Evolutionary conservation across 2,329 filamentous ascomycete genomes (phyloP).

Genomic region (Cladorrhinum sp.): DNA sequence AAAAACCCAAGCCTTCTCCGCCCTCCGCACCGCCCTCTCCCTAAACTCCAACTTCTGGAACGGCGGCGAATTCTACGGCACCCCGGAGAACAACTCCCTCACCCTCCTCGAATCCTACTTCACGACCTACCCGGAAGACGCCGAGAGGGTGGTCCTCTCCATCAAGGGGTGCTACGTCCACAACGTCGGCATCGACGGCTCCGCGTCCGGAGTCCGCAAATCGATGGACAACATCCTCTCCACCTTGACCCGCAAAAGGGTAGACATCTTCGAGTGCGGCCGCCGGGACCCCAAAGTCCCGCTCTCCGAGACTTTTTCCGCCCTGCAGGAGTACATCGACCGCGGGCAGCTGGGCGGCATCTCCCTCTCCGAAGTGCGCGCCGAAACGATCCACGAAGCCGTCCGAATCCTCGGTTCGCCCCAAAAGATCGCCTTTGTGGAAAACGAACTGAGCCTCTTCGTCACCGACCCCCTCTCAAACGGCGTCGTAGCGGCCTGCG

Average conservation of each 20-base stretch:
- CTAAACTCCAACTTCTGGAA: slow-evolving; percentile 37
- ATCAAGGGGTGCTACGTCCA: slow-evolving; percentile 44
- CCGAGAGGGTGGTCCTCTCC: slow-evolving; percentile 57
- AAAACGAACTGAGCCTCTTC: slow-evolving; percentile 53
- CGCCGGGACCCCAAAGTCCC: slow-evolving; percentile 52
- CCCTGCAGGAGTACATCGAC: slow-evolving; percentile 49
- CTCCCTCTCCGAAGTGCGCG: slow-evolving; percentile 50
- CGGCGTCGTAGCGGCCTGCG: slow-evolving; percentile 47
- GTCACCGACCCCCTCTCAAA: slow-evolving; percentile 47
- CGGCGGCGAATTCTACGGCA: slow-evolving; percentile 61
- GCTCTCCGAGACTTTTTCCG: slow-evolving; percentile 42
- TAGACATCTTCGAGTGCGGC: slow-evolving; percentile 60
- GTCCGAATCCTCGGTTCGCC: slow-evolving; percentile 34
- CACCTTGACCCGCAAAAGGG: slow-evolving; percentile 53
- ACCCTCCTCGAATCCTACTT: slow-evolving; percentile 60
- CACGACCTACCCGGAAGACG: slow-evolving; percentile 58
- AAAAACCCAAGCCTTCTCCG: slow-evolving; percentile 50
- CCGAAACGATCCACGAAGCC: slow-evolving; percentile 47
- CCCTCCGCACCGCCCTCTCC: slow-evolving; percentile 52
- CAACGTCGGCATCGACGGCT: slow-evolving; percentile 23
- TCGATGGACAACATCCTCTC: slow-evolving; percentile 56
- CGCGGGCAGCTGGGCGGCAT: slow-evolving; percentile 51
- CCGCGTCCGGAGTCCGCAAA: slow-evolving; percentile 50
- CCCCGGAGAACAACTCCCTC: slow-evolving; percentile 52
- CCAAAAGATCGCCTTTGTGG: slow-evolving; percentile 47